Percentiles rank a stretch among this genome's conserved stretches.
Conservation (phyloP, 2,329 filamentous ascomycete species). For the Trichoderma guizhouense region DNA sequence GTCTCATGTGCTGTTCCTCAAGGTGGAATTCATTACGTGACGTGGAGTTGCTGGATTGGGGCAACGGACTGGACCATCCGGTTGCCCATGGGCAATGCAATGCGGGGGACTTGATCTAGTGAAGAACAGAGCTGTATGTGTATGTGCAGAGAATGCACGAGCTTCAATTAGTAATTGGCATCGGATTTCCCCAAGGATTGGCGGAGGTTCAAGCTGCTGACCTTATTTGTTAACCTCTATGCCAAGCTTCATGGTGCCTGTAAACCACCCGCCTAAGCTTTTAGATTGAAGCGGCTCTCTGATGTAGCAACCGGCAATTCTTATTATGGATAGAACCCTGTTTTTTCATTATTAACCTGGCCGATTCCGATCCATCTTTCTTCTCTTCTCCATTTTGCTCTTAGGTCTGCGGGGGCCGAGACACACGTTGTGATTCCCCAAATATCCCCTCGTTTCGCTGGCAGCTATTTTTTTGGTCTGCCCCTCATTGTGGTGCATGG, state of each 20-base stretch:
- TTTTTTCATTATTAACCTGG: neutral
- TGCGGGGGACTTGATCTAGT: neutral
- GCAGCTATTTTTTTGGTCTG: neutral
- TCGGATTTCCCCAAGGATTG: neutral
- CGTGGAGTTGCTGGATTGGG: conserved; percentile 11
- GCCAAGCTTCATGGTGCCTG: neutral
- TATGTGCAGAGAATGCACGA: neutral
- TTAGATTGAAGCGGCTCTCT: neutral
- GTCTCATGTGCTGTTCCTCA: neutral
- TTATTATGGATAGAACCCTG: neutral
- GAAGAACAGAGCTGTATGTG: neutral
- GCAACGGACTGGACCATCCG: neutral
- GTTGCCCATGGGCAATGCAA: neutral
- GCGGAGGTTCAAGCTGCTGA: neutral
- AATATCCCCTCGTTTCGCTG: neutral
- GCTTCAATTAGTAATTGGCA: neutral
- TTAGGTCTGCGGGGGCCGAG: neutral
- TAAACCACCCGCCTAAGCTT: neutral
- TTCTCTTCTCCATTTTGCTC: neutral
- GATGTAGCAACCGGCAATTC: neutral
- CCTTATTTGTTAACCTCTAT: neutral
- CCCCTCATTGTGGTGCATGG: neutral
- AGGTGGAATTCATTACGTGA: neutral
- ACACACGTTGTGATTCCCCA: conserved; percentile 4
- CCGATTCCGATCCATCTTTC: neutral